phyloP scores from a whole-genome alignment of 2,329 filamentous ascomycete species.

The Alternaria sp. region DNA sequence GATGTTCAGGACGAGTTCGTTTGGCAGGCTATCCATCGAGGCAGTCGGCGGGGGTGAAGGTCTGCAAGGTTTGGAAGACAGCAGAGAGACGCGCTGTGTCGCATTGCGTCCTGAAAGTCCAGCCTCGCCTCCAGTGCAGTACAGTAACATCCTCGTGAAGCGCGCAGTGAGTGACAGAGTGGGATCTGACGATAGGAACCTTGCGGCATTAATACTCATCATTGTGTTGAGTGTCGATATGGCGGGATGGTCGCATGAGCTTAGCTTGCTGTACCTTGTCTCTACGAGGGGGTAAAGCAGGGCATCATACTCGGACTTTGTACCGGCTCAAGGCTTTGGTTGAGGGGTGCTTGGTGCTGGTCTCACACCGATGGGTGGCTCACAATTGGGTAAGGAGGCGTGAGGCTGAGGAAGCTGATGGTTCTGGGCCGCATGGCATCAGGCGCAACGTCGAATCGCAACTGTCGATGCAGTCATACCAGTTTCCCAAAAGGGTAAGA shows the following conservation, averaged over 20 bases:
- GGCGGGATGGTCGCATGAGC: background rate
- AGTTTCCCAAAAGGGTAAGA: background rate
- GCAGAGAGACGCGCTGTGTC: background rate
- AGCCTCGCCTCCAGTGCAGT: background rate
- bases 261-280: background rate
- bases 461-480: background rate
- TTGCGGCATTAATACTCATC: background rate
- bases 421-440: background rate
- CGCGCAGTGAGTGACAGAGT: background rate
- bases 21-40: slow-evolving; percentile 2
- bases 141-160: background rate
- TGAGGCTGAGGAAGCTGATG: background rate
- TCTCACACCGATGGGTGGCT: background rate
- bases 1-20: slow-evolving; percentile 8
- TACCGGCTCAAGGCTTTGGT: background rate
- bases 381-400: background rate
- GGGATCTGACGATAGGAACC: background rate
- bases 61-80: background rate
- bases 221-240: background rate
- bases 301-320: background rate
- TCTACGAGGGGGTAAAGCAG: background rate
- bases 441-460: background rate
- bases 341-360: background rate
- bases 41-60: background rate
- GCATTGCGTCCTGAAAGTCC: background rate